These are phyloP conservation scores for Climacium dendroides DNA, from an alignment of 225 moss, liverwort and hornwort species.

Conservation along the genomic window DNA sequence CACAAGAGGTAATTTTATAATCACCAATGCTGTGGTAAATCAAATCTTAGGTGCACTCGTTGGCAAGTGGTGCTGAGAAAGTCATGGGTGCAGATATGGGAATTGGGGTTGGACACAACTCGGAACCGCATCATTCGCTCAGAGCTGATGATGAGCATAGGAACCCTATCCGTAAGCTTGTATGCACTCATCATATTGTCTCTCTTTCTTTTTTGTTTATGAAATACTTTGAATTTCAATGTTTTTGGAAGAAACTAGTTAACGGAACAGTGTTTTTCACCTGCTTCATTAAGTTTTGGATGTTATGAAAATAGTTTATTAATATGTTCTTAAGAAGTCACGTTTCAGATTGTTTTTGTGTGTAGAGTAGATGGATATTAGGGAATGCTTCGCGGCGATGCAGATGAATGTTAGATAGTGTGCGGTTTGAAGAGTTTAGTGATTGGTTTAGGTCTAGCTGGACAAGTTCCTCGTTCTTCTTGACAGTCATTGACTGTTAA, in stretches of 20 bases:
- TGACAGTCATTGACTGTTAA: not conserved
- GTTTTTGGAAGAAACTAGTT: not conserved
- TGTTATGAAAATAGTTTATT: not conserved
- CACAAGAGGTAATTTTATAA: constrained; percentile 48
- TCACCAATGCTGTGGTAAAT: not conserved
- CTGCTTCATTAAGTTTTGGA: not conserved
- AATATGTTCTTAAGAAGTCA: not conserved
- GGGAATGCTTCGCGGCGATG: not conserved
- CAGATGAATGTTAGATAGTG: not conserved
- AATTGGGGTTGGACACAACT: constrained; percentile 82
- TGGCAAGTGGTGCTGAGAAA: not conserved
- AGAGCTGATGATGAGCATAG: constrained; percentile 64
- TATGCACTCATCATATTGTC: constrained; percentile 4
- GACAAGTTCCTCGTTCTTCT: not conserved
- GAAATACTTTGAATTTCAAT: not conserved
- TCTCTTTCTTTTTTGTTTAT: not conserved
- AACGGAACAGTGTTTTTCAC: not conserved
- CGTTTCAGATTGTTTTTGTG: not conserved
- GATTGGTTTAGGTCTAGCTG: not conserved
- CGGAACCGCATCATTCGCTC: constrained; percentile 83
- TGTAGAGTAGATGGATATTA: not conserved
- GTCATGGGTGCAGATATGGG: constrained; percentile 53
- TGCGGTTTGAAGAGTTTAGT: not conserved
- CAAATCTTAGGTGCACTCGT: not conserved
- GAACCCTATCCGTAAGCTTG: constrained; percentile 52